Evolutionary conservation across 306 rosid species (phyloP).

Genomic region (Cyclanthera cordifolia): DNA sequence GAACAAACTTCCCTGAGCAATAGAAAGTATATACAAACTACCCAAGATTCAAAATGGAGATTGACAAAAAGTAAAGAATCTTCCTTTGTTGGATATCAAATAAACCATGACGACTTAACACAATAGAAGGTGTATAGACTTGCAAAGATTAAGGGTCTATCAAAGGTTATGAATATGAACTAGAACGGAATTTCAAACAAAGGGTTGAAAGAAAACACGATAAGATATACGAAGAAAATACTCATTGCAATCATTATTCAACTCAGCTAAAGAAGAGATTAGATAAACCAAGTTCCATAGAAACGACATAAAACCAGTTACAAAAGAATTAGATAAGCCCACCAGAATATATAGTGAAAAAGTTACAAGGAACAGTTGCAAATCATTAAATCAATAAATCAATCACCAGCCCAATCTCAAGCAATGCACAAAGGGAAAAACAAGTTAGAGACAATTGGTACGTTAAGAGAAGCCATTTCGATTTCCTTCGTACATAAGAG

Average conservation of each 20-base stretch:
- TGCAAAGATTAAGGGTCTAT: not conserved
- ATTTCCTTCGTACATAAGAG: not conserved
- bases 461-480: too few relatives aligned
- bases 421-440: not conserved
- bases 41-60: not conserved
- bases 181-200: not conserved
- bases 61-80: not conserved
- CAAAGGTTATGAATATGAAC: not conserved
- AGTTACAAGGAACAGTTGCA: not conserved
- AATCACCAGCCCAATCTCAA: not conserved
- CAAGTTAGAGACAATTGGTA: not conserved
- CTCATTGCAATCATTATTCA: not conserved
- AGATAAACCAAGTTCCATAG: not conserved
- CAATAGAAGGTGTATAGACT: not conserved
- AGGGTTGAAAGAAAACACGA: not conserved
- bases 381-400: not conserved
- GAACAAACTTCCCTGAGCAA: not conserved
- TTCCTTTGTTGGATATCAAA: not conserved
- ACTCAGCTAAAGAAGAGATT: not conserved
- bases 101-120: not conserved
- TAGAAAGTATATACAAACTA: not conserved
- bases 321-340: not conserved
- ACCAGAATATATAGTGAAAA: not conserved
- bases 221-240: not conserved
- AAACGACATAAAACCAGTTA: not conserved